These are phyloP conservation scores for Melampsora americana DNA, from an alignment of 1,284 basidiomycete genomes.

Conservation along the genomic window DNA sequence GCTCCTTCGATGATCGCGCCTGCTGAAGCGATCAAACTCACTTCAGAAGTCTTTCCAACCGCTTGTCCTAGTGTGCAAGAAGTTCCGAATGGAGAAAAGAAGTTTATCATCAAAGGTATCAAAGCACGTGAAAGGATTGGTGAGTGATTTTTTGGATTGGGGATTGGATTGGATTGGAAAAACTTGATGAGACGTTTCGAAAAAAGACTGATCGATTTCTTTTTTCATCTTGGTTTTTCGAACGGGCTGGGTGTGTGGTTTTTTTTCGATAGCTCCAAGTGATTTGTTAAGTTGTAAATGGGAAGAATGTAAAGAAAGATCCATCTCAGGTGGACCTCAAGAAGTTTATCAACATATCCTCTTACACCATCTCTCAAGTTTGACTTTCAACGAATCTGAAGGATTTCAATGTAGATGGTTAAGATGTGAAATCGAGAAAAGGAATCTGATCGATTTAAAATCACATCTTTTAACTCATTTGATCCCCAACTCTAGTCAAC, in stretches of 20 bases:
- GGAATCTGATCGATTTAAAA: neutral
- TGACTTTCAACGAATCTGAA: no score
- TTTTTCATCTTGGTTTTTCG: no score
- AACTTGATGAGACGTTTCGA: no score
- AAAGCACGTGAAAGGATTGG: conserved; percentile 19
- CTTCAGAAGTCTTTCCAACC: conserved; percentile 36
- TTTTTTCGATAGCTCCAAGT: conserved; percentile 5
- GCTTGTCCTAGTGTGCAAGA: conserved; percentile 34
- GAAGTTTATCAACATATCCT: no score
- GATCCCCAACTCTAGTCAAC: neutral
- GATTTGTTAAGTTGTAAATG: neutral
- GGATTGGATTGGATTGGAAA: no score
- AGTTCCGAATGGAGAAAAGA: conserved; percentile 27
- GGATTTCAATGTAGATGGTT: no score
- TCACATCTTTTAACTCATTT: neutral
- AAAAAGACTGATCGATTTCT: no score
- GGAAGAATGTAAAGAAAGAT: no score
- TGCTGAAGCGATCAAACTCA: conserved; percentile 40
- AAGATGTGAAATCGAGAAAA: neutral
- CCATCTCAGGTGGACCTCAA: no score
- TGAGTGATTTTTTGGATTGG: neutral
- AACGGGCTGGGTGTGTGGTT: no score
- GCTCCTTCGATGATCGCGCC: conserved; percentile 25
- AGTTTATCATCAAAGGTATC: conserved; percentile 38
- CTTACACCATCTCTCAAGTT: no score